Evolutionary conservation across 345 rosid species (phyloP), one percentile per base, ranked within the genome.

Genomic region (Diplotaxis tenuifolia): DNA sequence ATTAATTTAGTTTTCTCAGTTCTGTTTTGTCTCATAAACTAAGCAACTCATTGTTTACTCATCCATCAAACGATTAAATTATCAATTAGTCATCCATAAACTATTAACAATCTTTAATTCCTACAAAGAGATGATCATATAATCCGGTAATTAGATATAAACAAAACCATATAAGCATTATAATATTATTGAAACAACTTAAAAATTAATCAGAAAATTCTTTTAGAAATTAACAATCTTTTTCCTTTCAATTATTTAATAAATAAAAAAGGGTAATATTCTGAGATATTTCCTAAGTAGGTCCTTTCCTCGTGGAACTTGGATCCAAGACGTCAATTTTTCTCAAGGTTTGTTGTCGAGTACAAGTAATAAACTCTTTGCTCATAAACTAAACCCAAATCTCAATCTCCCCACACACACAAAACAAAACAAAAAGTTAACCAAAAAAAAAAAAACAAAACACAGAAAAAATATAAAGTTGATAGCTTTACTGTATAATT

Each of bases 351-450:
- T 65, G 62, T 70, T 58, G 71, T 45, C 18, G 62, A 68, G 65
- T 70, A 56, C 70, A 75, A 75, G 70, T 69, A 63, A 69, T 63
- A 63, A 76, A 76, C 75, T 63, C 75, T 70, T 70, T 49, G 67
- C 61, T 47, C 71, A 57, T 56, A 76, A 76, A 45, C 71, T 57
- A 56, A 63, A 64, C 1, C 47, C 52, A 69, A 64, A 63, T 70
- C 75, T 62, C 65, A 22, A 21, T 68, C 49, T 32, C 72, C 40
- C 61, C 77, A 65, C 42, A 42, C 27, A 52, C 53, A 45, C 11
- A 68, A 60, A 59, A 5, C n/a, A 16, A 61, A 49, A 18, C 4
- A 11, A 38, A 56, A 14, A 16, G 0, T 1, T 8, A 5, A 21
- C 7, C 8, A 38, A 27, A 20, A 9, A 5, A 20, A 38, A 65